Conservation (phyloP, 306 rosid species). For the Sesbania bispinosa region DNA sequence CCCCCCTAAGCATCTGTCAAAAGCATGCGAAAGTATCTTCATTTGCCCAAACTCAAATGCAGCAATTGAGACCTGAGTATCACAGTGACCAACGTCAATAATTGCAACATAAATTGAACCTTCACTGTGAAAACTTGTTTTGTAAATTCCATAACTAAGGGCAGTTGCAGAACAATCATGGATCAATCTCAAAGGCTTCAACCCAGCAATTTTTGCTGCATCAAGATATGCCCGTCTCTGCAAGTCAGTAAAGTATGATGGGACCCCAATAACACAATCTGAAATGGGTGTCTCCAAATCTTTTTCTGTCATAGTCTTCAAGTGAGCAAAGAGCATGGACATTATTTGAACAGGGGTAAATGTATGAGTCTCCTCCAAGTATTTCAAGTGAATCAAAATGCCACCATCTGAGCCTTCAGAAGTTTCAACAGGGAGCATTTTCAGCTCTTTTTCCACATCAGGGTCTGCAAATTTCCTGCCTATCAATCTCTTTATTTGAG, state of each 20-base stretch:
- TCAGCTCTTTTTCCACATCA: constrained; percentile 58
- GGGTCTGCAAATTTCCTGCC: constrained; percentile 59
- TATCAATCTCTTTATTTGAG: constrained; percentile 89
- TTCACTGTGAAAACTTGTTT: constrained; percentile 45
- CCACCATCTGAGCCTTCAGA: constrained; percentile 70
- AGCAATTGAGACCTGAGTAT: constrained; percentile 82
- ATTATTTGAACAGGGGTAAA: constrained; percentile 81
- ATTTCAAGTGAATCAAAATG: constrained; percentile 73
- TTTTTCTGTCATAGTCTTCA: constrained; percentile 67
- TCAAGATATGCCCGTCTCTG: constrained; percentile 83
- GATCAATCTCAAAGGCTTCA: constrained; percentile 83
- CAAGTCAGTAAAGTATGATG: constrained; percentile 78
- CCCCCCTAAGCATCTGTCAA: constrained; percentile 76
- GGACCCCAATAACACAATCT: constrained; percentile 88
- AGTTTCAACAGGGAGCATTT: constrained; percentile 65
- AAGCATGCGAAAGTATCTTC: constrained; percentile 79
- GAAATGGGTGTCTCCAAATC: constrained; percentile 59
- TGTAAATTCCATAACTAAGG: constrained; percentile 93
- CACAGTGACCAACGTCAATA: constrained; percentile 94
- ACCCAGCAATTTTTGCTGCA: constrained; percentile 81
- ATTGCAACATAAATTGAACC: constrained; percentile 63
- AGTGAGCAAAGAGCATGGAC: constrained; percentile 89
- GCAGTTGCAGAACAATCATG: constrained; percentile 98
- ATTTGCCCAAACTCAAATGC: constrained; percentile 72
- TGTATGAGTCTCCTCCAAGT: constrained; percentile 48